Evolutionary conservation across 2,329 filamentous ascomycete genomes (phyloP), one percentile per base, ranked within the genome.

Genomic region (Emergomyces pasteurianus): DNA sequence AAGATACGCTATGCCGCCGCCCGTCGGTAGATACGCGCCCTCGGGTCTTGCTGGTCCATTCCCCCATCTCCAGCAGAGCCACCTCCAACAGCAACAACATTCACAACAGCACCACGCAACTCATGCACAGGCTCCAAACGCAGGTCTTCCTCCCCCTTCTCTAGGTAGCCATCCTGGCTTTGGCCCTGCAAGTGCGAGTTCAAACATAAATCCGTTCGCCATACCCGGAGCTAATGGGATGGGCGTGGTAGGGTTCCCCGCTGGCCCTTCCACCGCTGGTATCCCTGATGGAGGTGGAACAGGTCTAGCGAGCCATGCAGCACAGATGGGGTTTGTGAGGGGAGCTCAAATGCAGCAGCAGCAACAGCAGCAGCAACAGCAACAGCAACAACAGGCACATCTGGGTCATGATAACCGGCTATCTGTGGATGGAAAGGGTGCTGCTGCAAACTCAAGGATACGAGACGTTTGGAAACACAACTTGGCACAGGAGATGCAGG

Each of bases 381-480:
- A 77, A 59, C 70, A 73, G 57, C 81, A 84, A 63, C 75, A 78
- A 60, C 70, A 73, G 59, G 63, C 62, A 31, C 66, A 69, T 60
- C 63, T 73, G 40, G 68, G 67, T 38, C 78, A 83, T 62, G 82
- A 80, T 63, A 76, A 78, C n/a, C 75, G 80, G 63, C 73, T 78
- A 60, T 78, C 82, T 60, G 78, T 83, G 71, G 81, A 74, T 67
- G 75, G 74, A 73, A 84, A 83, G 75, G 73, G 73, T 61, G 80
- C 83, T 63, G 82, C 82, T 21, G 80, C 79, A 38, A 90, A 90
- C 70, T 84, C 86, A 64, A 83, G 91, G 73, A 97, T 97, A 86
- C 84, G 92, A 65, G 92, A 99, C 70, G 94, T 99, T 46, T 99
- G 94, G 94, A 88, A 88, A 72, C 85, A 90, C 68, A 97, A 97